Percentiles rank a stretch among this genome's conserved stretches.
Conservation (phyloP, 176 grass and related monocot genomes). For the Phoenix roebelenii region DNA sequence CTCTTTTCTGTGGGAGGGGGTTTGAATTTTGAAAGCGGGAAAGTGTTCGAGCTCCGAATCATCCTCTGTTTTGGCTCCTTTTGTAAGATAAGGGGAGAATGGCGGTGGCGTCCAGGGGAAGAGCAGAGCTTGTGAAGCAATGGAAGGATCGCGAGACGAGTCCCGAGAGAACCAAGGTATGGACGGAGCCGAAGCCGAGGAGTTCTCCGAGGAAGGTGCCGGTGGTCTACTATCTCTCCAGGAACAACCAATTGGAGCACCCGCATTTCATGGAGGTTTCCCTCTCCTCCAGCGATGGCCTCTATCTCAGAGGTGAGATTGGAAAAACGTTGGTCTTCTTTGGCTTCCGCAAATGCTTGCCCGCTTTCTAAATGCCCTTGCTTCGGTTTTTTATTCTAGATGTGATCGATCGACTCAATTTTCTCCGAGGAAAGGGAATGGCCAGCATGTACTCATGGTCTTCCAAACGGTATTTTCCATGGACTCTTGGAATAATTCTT, state of each 20-base stretch:
- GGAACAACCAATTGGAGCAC: conserved; percentile 56
- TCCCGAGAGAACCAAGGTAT: conserved; percentile 58
- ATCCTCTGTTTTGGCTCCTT: neutral
- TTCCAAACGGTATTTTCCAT: conserved; percentile 30
- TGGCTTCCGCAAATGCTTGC: neutral
- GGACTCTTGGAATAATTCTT: too few relatives aligned
- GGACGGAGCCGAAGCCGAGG: conserved; percentile 34
- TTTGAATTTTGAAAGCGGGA: too few relatives aligned
- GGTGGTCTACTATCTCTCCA: conserved; percentile 59
- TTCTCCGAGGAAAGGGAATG: conserved; percentile 48
- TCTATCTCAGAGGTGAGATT: conserved; percentile 35
- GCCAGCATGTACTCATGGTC: conserved; percentile 53
- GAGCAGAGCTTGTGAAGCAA: neutral
- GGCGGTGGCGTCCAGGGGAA: neutral
- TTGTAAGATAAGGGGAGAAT: neutral
- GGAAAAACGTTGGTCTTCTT: neutral
- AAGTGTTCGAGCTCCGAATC: neutral
- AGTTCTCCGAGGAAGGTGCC: conserved; percentile 19
- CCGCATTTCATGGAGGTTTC: conserved; percentile 62
- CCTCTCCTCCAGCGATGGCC: conserved; percentile 11
- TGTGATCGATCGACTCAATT: conserved; percentile 30
- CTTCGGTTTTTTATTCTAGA: conserved; percentile 21
- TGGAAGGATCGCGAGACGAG: conserved; percentile 40
- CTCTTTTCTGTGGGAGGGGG: too few relatives aligned
- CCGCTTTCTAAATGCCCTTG: neutral